Percentiles rank a stretch among this genome's conserved stretches.
phyloP scores from a whole-genome alignment of 139 green algal genomes.

The Chlamydomonas applanata region DNA sequence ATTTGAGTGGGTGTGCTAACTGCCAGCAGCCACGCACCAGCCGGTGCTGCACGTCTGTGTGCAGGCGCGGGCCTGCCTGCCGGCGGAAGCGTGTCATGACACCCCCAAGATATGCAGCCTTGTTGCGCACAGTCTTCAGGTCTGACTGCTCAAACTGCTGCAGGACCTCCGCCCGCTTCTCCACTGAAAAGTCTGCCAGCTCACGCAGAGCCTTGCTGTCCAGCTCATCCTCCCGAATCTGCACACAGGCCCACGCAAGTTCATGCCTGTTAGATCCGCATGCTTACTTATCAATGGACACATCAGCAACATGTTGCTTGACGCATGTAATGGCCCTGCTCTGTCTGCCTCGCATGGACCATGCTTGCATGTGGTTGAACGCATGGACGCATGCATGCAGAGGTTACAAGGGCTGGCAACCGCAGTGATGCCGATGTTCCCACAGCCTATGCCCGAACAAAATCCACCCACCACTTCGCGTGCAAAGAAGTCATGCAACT shows the following conservation, averaged over 20 bases:
- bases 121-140: constrained; percentile 37
- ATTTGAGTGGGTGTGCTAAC: too few species aligned
- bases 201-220: constrained; percentile 17
- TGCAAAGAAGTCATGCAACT: too few species aligned
- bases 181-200: not conserved
- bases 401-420: too few species aligned
- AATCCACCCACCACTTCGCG: too few species aligned
- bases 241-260: not conserved
- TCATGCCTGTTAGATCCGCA: not conserved
- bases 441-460: too few species aligned
- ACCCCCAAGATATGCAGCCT: constrained; percentile 38
- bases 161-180: constrained; percentile 30
- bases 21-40: constrained; percentile 4
- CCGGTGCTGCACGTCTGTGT: constrained; percentile 30
- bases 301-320: not conserved
- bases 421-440: too few species aligned
- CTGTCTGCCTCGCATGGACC: too few species aligned
- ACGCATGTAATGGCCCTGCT: too few species aligned
- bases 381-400: too few species aligned
- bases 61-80: not conserved
- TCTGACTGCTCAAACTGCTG: constrained; percentile 42
- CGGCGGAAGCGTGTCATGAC: constrained; percentile 35
- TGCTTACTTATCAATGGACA: too few species aligned
- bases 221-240: constrained; percentile 17
- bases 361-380: too few species aligned